Conservation (phyloP, 2,329 filamentous ascomycete species). For the Beauveria pseudobassiana region DNA sequence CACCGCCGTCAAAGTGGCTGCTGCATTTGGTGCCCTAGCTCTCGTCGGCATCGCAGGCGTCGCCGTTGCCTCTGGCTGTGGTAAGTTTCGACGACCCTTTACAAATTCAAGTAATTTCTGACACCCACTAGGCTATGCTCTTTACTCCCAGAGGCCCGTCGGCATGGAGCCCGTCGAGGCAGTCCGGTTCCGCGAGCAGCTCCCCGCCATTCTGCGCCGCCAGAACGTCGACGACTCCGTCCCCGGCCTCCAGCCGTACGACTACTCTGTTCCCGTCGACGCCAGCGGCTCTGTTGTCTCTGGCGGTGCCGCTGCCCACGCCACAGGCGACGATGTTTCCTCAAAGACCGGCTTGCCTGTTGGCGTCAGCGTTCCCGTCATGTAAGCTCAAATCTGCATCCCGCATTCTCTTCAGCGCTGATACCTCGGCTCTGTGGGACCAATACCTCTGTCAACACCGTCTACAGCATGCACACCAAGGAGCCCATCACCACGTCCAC, state of each 20-base stretch:
- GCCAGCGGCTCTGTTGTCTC: not conserved
- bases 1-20: not conserved
- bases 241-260: slow-evolving; percentile 5
- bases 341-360: not conserved
- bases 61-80: not conserved
- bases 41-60: not conserved
- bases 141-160: not conserved
- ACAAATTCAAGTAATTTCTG: not conserved
- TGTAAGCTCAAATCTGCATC: slow-evolving; percentile 21
- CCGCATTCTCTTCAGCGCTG: not conserved
- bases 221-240: slow-evolving; percentile 1
- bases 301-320: not conserved
- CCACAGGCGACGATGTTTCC: not conserved
- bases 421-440: slow-evolving; percentile 19
- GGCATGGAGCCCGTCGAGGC: not conserved
- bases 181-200: not conserved
- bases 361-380: slow-evolving; percentile 25
- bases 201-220: slow-evolving; percentile 3
- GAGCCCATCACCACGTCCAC: slow-evolving; percentile 16
- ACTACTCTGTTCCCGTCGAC: slow-evolving; percentile 4
- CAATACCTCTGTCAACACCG: slow-evolving; percentile 25
- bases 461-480: slow-evolving; percentile 23
- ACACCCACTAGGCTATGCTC: not conserved
- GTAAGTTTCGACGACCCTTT: not conserved
- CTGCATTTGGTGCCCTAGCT: not conserved